These are phyloP conservation scores for Wickerhamiella occidentalis DNA, from an alignment of 805 yeast genomes.

Conservation along the genomic window DNA sequence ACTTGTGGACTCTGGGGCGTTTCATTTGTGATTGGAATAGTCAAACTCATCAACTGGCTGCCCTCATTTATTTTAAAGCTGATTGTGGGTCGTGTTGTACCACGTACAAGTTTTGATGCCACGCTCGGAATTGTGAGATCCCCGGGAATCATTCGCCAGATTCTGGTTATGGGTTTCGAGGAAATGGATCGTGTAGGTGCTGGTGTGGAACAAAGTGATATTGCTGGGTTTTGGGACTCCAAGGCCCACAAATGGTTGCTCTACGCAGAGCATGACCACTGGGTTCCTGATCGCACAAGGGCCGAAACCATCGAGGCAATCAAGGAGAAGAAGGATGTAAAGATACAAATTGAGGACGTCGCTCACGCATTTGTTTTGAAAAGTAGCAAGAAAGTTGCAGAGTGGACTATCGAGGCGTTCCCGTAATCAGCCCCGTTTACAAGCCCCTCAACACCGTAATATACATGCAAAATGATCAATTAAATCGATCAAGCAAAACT, in stretches of 20 bases:
- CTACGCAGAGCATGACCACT: conserved; percentile 50
- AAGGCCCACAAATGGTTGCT: conserved; percentile 39
- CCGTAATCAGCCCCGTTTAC: too few relatives aligned
- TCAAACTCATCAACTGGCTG: conserved; percentile 19
- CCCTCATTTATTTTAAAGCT: not conserved
- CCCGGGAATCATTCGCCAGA: conserved; percentile 39
- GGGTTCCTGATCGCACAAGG: conserved; percentile 48
- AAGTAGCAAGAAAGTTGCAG: not conserved
- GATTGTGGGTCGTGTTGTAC: conserved; percentile 16
- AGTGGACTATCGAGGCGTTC: not conserved
- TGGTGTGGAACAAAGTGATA: conserved; percentile 26
- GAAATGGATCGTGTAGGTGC: conserved; percentile 44
- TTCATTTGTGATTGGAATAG: conserved; percentile 21
- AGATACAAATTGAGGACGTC: not conserved
- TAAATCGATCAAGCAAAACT: not conserved
- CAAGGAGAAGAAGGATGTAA: conserved; percentile 8
- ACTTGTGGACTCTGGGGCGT: not conserved
- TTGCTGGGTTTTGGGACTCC: conserved; percentile 39
- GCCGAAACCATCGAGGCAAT: conserved; percentile 27
- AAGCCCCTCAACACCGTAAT: too few relatives aligned
- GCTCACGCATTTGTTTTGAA: conserved; percentile 7
- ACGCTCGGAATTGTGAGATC: conserved; percentile 35
- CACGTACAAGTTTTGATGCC: conserved; percentile 22
- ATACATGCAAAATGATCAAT: too few relatives aligned
- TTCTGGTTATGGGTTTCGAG: conserved; percentile 43